Evolutionary conservation across 352 stramenopile species (phyloP), one percentile per base, ranked within the genome.

Genomic region (Synura sp.): DNA sequence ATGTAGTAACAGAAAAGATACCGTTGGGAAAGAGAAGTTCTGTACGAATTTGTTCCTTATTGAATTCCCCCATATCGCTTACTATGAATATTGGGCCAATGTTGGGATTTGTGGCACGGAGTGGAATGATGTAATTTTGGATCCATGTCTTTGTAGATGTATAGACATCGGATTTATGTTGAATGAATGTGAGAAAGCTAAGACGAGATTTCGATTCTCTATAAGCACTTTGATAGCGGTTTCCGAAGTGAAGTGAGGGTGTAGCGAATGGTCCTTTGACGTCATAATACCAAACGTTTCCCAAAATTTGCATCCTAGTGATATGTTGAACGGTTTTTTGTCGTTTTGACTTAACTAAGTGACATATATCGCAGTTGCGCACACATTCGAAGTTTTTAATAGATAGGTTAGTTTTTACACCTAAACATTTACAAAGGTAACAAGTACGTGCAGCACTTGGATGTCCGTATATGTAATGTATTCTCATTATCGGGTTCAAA

Each of bases 81-180:
- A 63, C 49, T 12, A 63, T 22, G 49, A 63, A 63, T 12, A 63
- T 63, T 12, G 49, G 49, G 49, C 49, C 49, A 22, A 63, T 12
- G 49, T 63, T 22, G 29, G 49, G 49, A 63, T 22, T 12, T 12
- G 49, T 63, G 14, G 49, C 49, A 29, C 49, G 49, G 49, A 63
- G 49, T 63, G 49, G 49, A 63, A 63, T 63, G 49, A 63, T 63
- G 29, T 63, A 63, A 29, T 63, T 12, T 63, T 63, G 14, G 14
- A 63, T 63, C 49, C 49, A 63, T 29, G 29, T 12, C 29, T 63
- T 12, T 12, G 49, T 63, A 22, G 49, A 63, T 63, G 14, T 22
- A 63, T 63, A 63, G 14, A 63, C 49, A 63, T 63, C 49, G 29
- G 49, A 63, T 63, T 63, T 63, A 22, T 63, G 49, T 22, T 63